Percentiles rank a stretch among this genome's conserved stretches.
phyloP scores from a whole-genome alignment of 176 grass and related monocot species.

The Triticum timopheevii region DNA sequence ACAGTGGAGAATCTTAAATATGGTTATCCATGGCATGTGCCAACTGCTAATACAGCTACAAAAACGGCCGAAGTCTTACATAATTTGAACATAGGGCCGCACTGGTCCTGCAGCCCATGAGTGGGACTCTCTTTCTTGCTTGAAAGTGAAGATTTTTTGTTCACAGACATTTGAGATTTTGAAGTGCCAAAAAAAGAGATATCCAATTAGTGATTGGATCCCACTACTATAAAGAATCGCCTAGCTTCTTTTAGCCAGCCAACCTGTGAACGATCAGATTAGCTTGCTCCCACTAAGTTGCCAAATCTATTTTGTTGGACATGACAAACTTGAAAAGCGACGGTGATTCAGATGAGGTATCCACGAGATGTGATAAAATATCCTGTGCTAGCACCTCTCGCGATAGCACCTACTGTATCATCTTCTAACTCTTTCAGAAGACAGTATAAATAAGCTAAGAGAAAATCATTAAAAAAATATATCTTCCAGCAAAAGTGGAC shows the following conservation, averaged over 20 bases:
- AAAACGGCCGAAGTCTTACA: background rate
- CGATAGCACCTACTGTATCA: background rate
- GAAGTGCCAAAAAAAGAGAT: background rate
- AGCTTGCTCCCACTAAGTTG: background rate
- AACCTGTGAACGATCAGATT: conserved; percentile 1
- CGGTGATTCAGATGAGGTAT: background rate
- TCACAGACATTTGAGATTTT: background rate
- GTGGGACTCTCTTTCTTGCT: conserved; percentile 2
- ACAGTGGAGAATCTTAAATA: conserved; percentile 12
- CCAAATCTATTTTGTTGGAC: background rate
- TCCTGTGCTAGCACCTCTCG: background rate
- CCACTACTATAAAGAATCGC: background rate
- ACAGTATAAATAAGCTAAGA: background rate
- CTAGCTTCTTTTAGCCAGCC: background rate
- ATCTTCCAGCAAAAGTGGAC: background rate
- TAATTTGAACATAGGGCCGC: background rate
- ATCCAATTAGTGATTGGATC: conserved; percentile 1
- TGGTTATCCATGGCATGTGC: background rate
- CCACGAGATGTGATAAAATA: background rate
- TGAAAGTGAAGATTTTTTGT: background rate
- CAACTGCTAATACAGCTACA: conserved; percentile 12
- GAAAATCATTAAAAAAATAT: background rate
- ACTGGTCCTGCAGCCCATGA: background rate
- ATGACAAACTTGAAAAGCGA: background rate
- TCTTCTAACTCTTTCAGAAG: background rate